Conservation (phyloP, 2,329 filamentous ascomycete species). For the Aspergillus oerlinghausenensis region DNA sequence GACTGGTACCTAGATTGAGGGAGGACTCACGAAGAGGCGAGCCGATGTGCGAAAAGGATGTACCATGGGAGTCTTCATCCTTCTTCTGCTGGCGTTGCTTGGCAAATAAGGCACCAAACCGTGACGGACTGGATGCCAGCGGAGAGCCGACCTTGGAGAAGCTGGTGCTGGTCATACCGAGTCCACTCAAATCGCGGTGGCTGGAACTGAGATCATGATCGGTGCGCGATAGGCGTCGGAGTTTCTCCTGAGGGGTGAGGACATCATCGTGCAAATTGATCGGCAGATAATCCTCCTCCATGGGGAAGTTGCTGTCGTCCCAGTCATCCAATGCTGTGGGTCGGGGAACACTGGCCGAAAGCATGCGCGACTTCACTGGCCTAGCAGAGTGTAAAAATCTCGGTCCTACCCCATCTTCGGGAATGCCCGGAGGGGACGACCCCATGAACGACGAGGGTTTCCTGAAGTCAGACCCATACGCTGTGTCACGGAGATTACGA, state of each 20-base stretch:
- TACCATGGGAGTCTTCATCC: slow-evolving; percentile 40
- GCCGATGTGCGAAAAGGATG: slow-evolving; percentile 57
- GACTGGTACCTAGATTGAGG: slow-evolving; percentile 47
- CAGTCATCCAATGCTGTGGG: slow-evolving; percentile 53
- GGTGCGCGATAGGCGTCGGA: slow-evolving; percentile 55
- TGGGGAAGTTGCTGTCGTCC: slow-evolving; percentile 63
- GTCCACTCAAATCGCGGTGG: slow-evolving; percentile 46
- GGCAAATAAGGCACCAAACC: slow-evolving; percentile 58
- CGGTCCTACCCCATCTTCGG: slow-evolving; percentile 63
- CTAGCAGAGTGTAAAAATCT: slow-evolving; percentile 63
- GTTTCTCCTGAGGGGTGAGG: slow-evolving; percentile 57
- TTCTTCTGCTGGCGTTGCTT: slow-evolving; percentile 50
- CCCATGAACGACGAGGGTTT: slow-evolving; percentile 50
- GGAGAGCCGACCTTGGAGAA: slow-evolving; percentile 52
- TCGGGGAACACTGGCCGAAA: slow-evolving; percentile 58
- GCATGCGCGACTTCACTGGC: slow-evolving; percentile 53
- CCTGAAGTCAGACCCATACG: slow-evolving; percentile 66
- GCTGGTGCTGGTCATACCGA: slow-evolving; percentile 47
- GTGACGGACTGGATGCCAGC: slow-evolving; percentile 56
- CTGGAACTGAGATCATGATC: slow-evolving; percentile 48
- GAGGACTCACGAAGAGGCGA: slow-evolving; percentile 62
- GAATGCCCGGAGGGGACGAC: slow-evolving; percentile 58
- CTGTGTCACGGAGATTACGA: slow-evolving; percentile 61
- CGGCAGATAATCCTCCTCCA: slow-evolving; percentile 86
- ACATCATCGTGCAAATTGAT: slow-evolving; percentile 61